phyloP scores from a whole-genome alignment of 2,329 filamentous ascomycete species.

The Penicillium sp. region DNA sequence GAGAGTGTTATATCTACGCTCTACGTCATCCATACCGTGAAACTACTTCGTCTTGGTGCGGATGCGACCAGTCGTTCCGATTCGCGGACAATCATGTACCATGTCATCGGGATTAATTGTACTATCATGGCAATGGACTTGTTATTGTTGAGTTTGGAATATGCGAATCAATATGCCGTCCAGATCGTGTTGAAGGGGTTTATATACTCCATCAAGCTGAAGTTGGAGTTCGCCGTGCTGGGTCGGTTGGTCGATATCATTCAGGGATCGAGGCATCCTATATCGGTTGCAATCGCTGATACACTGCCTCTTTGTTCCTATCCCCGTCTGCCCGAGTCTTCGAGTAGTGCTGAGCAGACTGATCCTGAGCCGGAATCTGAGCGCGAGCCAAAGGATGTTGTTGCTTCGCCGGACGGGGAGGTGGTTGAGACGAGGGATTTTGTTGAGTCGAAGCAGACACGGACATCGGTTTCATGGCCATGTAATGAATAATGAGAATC shows the following conservation, averaged over 20 bases:
- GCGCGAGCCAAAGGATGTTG: constrained; percentile 9
- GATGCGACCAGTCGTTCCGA: constrained; percentile 19
- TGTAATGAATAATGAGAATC: not conserved
- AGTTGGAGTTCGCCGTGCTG: constrained; percentile 59
- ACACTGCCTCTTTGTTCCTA: constrained; percentile 26
- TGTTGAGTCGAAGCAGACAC: constrained; percentile 4
- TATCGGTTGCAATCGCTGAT: constrained; percentile 22
- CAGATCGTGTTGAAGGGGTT: constrained; percentile 45
- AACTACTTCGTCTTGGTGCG: constrained; percentile 41
- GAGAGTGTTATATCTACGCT: constrained; percentile 49
- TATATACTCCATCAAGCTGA: constrained; percentile 43
- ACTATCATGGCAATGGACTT: constrained; percentile 50
- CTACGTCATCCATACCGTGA: constrained; percentile 56
- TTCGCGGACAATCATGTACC: constrained; percentile 41
- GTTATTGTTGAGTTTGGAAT: constrained; percentile 42
- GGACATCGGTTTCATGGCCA: not conserved
- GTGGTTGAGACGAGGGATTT: constrained; percentile 12
- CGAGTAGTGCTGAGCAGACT: constrained; percentile 7
- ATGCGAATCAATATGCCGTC: constrained; percentile 42
- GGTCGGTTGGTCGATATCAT: constrained; percentile 46
- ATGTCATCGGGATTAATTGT: constrained; percentile 49
- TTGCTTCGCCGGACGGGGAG: constrained; percentile 2
- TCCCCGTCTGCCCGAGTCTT: constrained; percentile 6
- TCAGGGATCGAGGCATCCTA: constrained; percentile 27
- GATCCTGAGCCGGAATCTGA: not conserved